Percentiles rank a stretch among this genome's conserved stretches.
Evolutionary conservation across 768 basidiomycete genomes (phyloP).

Genomic region (Boletus reticulatus): DNA sequence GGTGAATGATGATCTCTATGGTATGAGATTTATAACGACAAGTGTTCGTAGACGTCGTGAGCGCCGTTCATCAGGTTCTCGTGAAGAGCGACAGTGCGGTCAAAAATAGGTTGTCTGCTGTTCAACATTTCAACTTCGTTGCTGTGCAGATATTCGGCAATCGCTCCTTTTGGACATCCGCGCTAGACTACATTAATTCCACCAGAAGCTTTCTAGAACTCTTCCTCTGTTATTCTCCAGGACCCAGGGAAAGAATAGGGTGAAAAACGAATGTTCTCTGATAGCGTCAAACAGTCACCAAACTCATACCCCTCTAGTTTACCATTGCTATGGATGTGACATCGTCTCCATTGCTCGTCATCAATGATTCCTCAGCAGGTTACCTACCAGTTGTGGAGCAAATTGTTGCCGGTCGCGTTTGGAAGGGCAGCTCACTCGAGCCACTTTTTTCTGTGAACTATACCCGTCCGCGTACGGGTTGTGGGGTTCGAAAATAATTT

Average conservation of each 20-base stretch:
- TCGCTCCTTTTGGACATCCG: conserved; percentile 12
- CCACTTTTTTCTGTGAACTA: conserved; percentile 13
- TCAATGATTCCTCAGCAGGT: conserved; percentile 11
- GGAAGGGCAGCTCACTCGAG: conserved; percentile 12
- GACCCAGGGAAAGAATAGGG: conserved; percentile 21
- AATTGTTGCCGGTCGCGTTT: conserved; percentile 20
- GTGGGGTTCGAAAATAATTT: conserved; percentile 20
- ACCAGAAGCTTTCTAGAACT: conserved; percentile 23
- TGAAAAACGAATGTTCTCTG: too few species aligned
- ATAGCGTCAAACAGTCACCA: not conserved
- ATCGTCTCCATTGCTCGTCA: conserved; percentile 23
- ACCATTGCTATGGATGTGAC: conserved; percentile 15
- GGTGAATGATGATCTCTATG: not conserved
- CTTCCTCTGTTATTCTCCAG: conserved; percentile 15
- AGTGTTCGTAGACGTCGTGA: conserved; percentile 10
- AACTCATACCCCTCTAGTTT: conserved; percentile 13
- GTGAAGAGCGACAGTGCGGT: not conserved
- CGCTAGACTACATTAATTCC: not conserved
- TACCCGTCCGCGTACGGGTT: not conserved
- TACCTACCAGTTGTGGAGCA: conserved; percentile 21
- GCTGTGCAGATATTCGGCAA: conserved; percentile 1
- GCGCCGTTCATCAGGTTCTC: conserved; percentile 16
- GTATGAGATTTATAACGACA: conserved; percentile 4
- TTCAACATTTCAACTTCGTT: not conserved
- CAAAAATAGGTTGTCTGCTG: not conserved